These are phyloP conservation scores for Parasitella parasitica DNA, from an alignment of 371 early-diverging fungal species.

Conservation along the genomic window DNA sequence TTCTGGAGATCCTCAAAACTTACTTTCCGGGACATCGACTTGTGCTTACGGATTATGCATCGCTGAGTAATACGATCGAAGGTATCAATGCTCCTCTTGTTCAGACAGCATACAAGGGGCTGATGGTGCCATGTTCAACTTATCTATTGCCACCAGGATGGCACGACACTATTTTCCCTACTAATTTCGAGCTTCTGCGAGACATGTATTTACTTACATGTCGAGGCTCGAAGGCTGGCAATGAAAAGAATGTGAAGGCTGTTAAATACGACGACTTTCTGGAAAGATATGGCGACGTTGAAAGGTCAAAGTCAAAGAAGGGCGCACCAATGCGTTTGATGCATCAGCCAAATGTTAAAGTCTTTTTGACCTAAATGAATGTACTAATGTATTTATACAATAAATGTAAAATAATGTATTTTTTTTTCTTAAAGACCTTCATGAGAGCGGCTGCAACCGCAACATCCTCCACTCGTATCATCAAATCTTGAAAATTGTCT, in stretches of 20 bases:
- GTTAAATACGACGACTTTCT: constrained; percentile 83
- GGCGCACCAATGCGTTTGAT: constrained; percentile 84
- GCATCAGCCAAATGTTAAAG: constrained; percentile 89
- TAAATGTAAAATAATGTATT: too few species aligned
- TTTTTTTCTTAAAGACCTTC: too few species aligned
- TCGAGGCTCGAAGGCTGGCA: constrained; percentile 43
- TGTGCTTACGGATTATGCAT: constrained; percentile 86
- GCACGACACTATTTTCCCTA: constrained; percentile 98
- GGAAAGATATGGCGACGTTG: constrained; percentile 74
- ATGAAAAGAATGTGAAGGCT: constrained; percentile 55
- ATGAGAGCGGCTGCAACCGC: too few species aligned
- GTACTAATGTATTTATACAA: too few species aligned
- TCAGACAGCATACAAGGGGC: constrained; percentile 85
- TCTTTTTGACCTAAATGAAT: constrained; percentile 41
- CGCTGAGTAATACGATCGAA: constrained; percentile 77
- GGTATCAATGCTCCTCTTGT: constrained; percentile 93
- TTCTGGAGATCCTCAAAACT: constrained; percentile 71
- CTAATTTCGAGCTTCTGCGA: constrained; percentile 85
- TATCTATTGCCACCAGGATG: constrained; percentile 96
- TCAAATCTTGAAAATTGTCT: too few species aligned
- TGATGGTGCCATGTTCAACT: constrained; percentile 93
- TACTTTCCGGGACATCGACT: constrained; percentile 90
- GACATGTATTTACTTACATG: constrained; percentile 75
- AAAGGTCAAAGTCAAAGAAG: constrained; percentile 71
- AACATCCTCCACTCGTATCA: too few species aligned